Percentiles rank a stretch among this genome's conserved stretches.
These are phyloP conservation scores for Nadsonia starkeyi-henricii DNA, from an alignment of 1,139 yeast genomes.

Conservation along the genomic window DNA sequence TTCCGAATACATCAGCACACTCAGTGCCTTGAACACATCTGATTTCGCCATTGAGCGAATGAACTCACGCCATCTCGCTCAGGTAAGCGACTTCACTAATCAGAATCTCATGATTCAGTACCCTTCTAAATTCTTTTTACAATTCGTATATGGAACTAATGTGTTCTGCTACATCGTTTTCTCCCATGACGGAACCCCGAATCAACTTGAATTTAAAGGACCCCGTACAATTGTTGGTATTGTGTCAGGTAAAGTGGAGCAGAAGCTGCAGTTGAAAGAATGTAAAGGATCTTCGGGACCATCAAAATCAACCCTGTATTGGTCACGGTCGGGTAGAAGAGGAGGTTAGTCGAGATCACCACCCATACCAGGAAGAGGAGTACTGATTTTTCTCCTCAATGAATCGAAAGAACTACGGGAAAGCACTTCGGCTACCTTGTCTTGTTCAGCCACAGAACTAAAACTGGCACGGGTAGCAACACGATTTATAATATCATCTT, in stretches of 20 bases:
- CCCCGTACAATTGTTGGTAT: neutral
- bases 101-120: neutral
- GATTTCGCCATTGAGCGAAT: neutral
- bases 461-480: too few relatives aligned
- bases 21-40: neutral
- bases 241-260: neutral
- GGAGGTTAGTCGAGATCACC: constrained; percentile 30
- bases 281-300: constrained; percentile 36
- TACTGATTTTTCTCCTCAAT: constrained; percentile 7
- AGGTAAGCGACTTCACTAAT: neutral
- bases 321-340: constrained; percentile 25
- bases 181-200: neutral
- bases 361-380: constrained; percentile 24
- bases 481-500: too few relatives aligned
- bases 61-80: neutral
- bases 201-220: neutral
- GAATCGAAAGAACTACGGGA: neutral
- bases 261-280: neutral
- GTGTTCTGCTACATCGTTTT: neutral
- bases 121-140: neutral
- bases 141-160: neutral
- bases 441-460: neutral
- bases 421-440: neutral
- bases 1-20: too few relatives aligned
- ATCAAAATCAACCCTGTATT: constrained; percentile 37